A percentile compares a stretch with the other conserved stretches of the same genome.
These are phyloP conservation scores for Omphalotus guepiniiformis DNA, from an alignment of 768 basidiomycete species.

Conservation along the genomic window DNA sequence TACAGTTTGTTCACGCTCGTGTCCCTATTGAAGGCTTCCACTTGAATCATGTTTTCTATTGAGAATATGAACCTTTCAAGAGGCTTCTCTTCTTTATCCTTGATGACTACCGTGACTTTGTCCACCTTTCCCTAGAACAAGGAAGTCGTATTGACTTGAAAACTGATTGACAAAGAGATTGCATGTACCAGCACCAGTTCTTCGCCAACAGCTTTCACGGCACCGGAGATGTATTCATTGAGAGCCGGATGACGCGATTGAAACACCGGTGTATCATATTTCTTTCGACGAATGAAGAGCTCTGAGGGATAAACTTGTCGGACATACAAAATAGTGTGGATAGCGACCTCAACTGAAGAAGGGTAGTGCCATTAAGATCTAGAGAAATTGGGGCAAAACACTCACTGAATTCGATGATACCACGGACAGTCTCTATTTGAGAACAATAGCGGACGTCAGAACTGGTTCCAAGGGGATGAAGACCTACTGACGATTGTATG, in stretches of 20 bases:
- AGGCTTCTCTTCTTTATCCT: conserved; percentile 71
- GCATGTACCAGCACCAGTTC: conserved; percentile 63
- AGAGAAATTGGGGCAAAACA: neutral
- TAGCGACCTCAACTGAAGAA: conserved; percentile 81
- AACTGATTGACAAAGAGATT: neutral
- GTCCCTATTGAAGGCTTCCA: conserved; percentile 68
- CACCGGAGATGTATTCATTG: conserved; percentile 86
- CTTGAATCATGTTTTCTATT: conserved; percentile 73
- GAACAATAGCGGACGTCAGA: neutral
- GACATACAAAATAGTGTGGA: conserved; percentile 89
- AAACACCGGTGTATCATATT: conserved; percentile 87
- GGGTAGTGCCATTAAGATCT: neutral
- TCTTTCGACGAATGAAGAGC: conserved; percentile 82
- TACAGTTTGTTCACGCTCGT: conserved; percentile 43
- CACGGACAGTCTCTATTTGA: conserved; percentile 53
- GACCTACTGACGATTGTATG: conserved; percentile 32
- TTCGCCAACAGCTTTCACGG: conserved; percentile 75
- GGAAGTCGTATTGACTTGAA: too few species aligned
- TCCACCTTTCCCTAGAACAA: conserved; percentile 74
- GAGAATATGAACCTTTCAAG: conserved; percentile 92
- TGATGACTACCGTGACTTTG: conserved; percentile 81
- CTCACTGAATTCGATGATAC: conserved; percentile 71
- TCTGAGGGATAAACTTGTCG: conserved; percentile 88
- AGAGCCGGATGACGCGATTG: conserved; percentile 91
- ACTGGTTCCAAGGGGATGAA: neutral